A percentile compares a stretch with the other conserved stretches of the same genome.
phyloP scores from a whole-genome alignment of 805 yeast species.

The Suhomyces emberorum region DNA sequence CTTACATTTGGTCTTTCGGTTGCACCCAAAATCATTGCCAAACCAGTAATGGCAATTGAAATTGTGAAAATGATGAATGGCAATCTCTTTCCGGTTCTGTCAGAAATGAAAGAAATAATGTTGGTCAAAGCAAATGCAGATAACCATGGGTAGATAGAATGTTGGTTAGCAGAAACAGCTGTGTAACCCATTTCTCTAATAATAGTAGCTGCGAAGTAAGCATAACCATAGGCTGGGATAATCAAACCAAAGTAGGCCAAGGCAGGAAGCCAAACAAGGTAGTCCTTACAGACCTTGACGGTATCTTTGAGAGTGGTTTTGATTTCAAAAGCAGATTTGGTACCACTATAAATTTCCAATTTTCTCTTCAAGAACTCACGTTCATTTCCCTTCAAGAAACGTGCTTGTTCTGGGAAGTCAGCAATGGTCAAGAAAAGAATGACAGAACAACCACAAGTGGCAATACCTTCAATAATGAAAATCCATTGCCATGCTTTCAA shows the following conservation, averaged over 20 bases:
- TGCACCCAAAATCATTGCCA: constrained; percentile 51
- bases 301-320: constrained; percentile 47
- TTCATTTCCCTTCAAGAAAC: constrained; percentile 50
- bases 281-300: constrained; percentile 52
- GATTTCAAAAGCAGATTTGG: constrained; percentile 48
- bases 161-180: constrained; percentile 70
- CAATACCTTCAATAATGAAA: constrained; percentile 46
- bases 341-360: constrained; percentile 47
- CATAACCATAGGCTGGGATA: constrained; percentile 74
- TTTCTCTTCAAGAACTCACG: constrained; percentile 55
- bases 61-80: constrained; percentile 42
- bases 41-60: constrained; percentile 47
- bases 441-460: constrained; percentile 34
- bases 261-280: constrained; percentile 55
- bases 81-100: constrained; percentile 46
- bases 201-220: constrained; percentile 69
- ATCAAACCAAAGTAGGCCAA: constrained; percentile 62
- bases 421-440: constrained; percentile 50
- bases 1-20: constrained; percentile 37
- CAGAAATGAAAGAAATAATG: constrained; percentile 53
- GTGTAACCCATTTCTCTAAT: constrained; percentile 61
- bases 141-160: constrained; percentile 85
- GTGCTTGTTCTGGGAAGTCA: constrained; percentile 70
- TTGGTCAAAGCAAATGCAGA: constrained; percentile 67
- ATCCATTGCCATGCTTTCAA: constrained; percentile 49